Evolutionary conservation across 192 early-diverging fungal genomes (phyloP), one percentile per base, ranked within the genome.

Genomic region (Chytriomyces sp.): DNA sequence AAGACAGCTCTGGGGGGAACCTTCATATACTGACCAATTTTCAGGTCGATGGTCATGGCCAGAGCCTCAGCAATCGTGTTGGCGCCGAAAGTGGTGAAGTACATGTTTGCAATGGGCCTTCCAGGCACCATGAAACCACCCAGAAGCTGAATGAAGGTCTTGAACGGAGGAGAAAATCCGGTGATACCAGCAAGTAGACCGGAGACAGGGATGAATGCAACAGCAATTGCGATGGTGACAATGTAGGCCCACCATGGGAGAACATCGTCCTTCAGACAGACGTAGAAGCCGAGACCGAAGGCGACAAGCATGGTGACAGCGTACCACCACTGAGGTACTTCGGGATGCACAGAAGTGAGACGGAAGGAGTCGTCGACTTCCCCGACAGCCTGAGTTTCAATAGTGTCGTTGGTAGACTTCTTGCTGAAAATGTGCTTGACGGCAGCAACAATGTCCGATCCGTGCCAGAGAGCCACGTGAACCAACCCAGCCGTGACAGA

Each of bases 1-100:
- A 94, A 93, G 80, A 92, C 78, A 30, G 86, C 76, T 37, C 91
- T 49, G 31, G 94, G 94, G 52, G 92, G 82, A 25, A 91, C 84
- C 72, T 92, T 90, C 84, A 91, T 85, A 78, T 92, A 91, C 49
- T 89, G 86, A 0, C 88, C 89, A 26, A 88, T 36, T 59, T 89
- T 89, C 4, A 84, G 72, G 54, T 89, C 88, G 25, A 80, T 76
- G 10, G 82, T 69, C 77, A 92, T 86, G 4, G 77, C 52, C 22
- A 90, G 75, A 12, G 87, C 91, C 75, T 91, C 89, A 19, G 79
- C 74, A 3, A 82, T 80, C 5, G 84, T 83, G 40, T 89, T 87
- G 59, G 77, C 83, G 37, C 89, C 88, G 61, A 84, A 88, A 0
- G 83, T 84, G 78, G 90, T 91, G 81, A 90, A 91, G 34, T 82